Base-by-base conservation (phyloP, 176 grass and related monocot genomes). In the Oryza australiensis region DNA sequence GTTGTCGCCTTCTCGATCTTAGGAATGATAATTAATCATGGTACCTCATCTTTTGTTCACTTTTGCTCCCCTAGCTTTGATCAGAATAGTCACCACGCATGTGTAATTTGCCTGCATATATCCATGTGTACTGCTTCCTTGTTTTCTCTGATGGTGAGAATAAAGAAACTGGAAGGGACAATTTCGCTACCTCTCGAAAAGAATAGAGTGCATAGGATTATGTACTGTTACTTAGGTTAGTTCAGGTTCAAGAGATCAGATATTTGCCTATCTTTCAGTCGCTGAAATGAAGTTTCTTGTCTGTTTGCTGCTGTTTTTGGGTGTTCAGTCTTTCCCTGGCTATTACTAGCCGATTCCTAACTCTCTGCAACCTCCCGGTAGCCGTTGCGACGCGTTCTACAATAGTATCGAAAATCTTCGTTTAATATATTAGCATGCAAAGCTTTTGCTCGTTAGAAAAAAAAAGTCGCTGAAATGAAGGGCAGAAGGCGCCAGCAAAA, bases 1-100 rank as follows among this genome's bases (percentile, higher is more conserved):
- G 72, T 68, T 92, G 85, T 90, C 87, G 65, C 85, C 79, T 86
- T 95, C 85, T 90, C 75, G 77, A 92, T 90, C 66, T 90, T 81
- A 84, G 78, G 80, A 73, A 83, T 59, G 66, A 78, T 90, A 77
- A 73, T 84, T 87, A 88, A 86, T 66, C 78, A 45, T 62, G 64
- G 76, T 22, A 14, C 26, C 35, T 48, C 71, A 51, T 77, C 85
- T 89, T 88, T 92, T 84, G 75, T 84, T 76, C 55, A 23, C 75
- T 76, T 80, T 84, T 62, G 60, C 42, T 63, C 74, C 46, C 67
- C 42, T 62, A 33, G 66, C 27, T 37, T 43, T 71, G 64, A 89
- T 85, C 87, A 18, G 66, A 84, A 81, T 66, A 76, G 79, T 80
- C 76, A 18, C 73, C 79, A 51, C 60, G 34, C 73, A 86, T 78